Base-by-base conservation (phyloP, 2,329 filamentous ascomycete species). In the Talaromyces sp. region DNA sequence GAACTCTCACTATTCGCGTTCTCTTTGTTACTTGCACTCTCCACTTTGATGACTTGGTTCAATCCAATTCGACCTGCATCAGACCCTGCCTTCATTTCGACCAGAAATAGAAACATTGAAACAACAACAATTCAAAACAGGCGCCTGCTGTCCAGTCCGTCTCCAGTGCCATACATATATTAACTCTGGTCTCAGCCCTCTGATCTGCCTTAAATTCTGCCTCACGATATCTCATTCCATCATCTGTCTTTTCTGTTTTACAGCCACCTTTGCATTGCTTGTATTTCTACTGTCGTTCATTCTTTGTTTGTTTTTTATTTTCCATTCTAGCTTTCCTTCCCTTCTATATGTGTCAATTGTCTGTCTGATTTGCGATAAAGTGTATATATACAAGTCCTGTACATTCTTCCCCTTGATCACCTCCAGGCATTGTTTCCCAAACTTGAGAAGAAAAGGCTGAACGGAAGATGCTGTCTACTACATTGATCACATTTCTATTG, bases 401-500 rank as follows among this genome's bases (percentile, higher is more conserved):
- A 51, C 25, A 38, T 65, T 61, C 40, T 62, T 58, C 38, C 15
- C 22, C 15, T 43, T 15, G 7, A 29, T 36, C 25, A 49, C 61
- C n/a, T 22, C 40, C 22, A 38, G 40, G 13, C 25, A 29, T 60
- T 25, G 19, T 53, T 45, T 40, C 1, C 11, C 34, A 31, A 15
- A 6, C 56, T 64, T 45, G 56, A 38, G 36, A 25, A 22, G 34
- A 11, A 19, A 27, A 40, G 22, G 17, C 27, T 19, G 22, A 59
- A 49, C 8, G 10, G 34, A 60, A 54, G 58, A 67, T 68, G 67
- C 47, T 64, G 38, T 68, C 67, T 11, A 68, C 67, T 29, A 68
- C 67, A 11, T 63, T 68, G 40, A 67, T 68, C 45, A 68, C 67
- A 17, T 68, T 69, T 60, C 61, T 65, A 45, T 58, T 72, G 69